Conservation (phyloP, 306 rosid genomes). For the Citrullus mucosospermus region DNA sequence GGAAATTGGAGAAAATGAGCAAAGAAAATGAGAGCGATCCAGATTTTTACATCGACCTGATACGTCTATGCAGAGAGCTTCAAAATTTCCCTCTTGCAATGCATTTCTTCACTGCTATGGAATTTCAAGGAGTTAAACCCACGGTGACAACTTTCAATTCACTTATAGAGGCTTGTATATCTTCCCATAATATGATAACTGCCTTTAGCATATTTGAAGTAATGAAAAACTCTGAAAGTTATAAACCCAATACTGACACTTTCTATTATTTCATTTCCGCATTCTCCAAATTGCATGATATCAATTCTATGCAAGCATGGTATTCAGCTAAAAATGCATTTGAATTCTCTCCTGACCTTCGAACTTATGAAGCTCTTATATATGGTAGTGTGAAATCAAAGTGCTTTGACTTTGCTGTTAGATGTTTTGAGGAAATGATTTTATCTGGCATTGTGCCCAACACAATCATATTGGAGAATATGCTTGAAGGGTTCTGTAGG, state of each 20-base stretch:
- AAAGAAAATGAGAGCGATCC: conserved; percentile 29
- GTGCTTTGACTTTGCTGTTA: conserved; percentile 26
- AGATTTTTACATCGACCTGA: conserved; percentile 33
- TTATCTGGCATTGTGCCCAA: conserved; percentile 31
- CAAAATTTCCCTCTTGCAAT: conserved; percentile 36
- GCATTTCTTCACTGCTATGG: conserved; percentile 46
- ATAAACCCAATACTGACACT: conserved; percentile 37
- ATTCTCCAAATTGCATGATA: conserved; percentile 34
- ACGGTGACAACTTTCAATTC: conserved; percentile 40
- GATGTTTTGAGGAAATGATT: conserved; percentile 34
- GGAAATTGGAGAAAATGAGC: conserved; percentile 55
- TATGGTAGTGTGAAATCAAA: conserved; percentile 32
- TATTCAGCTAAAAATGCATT: conserved; percentile 36
- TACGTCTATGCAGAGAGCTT: conserved; percentile 37
- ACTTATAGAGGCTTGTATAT: conserved; percentile 43
- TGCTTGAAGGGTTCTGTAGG: conserved; percentile 43
- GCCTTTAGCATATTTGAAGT: conserved; percentile 54
- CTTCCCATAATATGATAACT: conserved; percentile 29
- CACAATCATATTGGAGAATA: conserved; percentile 25
- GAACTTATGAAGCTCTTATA: conserved; percentile 37
- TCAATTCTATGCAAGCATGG: conserved; percentile 50
- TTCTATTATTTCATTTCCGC: conserved; percentile 31
- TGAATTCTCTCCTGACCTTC: conserved; percentile 27
- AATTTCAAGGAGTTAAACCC: conserved; percentile 46
- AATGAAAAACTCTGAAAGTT: conserved; percentile 45